phyloP scores from a whole-genome alignment of 345 rosid species.

The Lepidium africanum region DNA sequence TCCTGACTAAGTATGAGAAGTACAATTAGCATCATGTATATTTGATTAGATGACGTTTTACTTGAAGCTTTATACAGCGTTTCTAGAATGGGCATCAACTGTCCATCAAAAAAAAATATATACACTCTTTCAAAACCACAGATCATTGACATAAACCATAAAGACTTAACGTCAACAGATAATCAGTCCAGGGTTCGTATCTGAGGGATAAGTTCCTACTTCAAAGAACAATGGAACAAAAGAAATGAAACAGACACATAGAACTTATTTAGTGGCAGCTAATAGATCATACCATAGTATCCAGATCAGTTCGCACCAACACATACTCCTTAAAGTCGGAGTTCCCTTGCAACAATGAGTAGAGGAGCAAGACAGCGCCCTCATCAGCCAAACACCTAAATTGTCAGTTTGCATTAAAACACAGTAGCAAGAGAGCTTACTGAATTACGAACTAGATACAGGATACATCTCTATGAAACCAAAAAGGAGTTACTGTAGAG shows the following conservation, averaged over 20 bases:
- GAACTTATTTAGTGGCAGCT: conserved; percentile 2
- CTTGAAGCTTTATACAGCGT: conserved; percentile 75
- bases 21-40: conserved; percentile 89
- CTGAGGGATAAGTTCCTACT: neutral
- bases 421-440: neutral
- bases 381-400: conserved; percentile 93
- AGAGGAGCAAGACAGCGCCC: conserved; percentile 79
- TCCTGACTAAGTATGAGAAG: conserved; percentile 99
- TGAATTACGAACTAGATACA: neutral
- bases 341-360: conserved; percentile 87
- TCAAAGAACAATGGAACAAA: neutral
- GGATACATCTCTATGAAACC: neutral
- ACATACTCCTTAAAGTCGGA: conserved; percentile 91
- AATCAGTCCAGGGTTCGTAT: neutral
- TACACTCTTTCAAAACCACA: neutral
- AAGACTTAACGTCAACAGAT: conserved; percentile 1
- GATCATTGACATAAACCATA: neutral
- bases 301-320: conserved; percentile 92
- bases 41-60: conserved; percentile 87
- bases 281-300: conserved; percentile 69
- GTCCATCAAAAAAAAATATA: conserved; percentile 22
- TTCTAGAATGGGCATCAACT: conserved; percentile 97
- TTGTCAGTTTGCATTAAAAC: conserved; percentile 9
- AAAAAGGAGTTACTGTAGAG: neutral
- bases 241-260: neutral